Evolutionary conservation across 176 grass and related monocot genomes (phyloP), one percentile per base, ranked within the genome.

Genomic region (Hyparrhenia diplandra): DNA sequence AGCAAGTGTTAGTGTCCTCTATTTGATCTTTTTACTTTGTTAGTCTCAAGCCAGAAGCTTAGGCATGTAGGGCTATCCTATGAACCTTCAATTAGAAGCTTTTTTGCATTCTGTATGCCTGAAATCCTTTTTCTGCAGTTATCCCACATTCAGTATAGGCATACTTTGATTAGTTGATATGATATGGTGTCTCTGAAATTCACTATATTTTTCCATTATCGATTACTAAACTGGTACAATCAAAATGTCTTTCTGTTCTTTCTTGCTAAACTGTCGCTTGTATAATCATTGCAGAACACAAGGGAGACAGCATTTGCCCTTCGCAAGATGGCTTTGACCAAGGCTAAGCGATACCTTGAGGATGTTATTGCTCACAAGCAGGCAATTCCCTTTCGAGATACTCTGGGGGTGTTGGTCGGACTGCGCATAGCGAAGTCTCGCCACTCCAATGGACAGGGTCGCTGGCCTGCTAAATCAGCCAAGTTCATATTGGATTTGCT

Each of bases 351-450:
- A 49, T 97, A 97, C 67, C 89, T 94, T 80, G 89, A 97, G 62
- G 94, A 97, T 86, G 94, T 97, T 57, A 88, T 94, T 21, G 89
- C 85, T 40, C 94, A 97, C 87, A 94, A 97, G 89, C 92, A 97
- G 46, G 94, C 92, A 9, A 97, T 94, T 71, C 94, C 94, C 71
- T 94, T 97, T 83, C 29, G 17, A 89, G 94, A 35, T 97, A 85
- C 80, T 97, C 85, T 23, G 5, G 91, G 46, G 94, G 92, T 58
- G 94, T 97, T 46, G 94, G 94, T 8, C 87, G n/a, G 63, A 97
- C 94, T 10, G 94, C 91, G 9, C 94, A 97, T n/a, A 80, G 94
- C 69, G 77, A 97, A 97, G 75, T 77, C 64, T 32, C 82, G 76
- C 20, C 91, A 94, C 5, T 85, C 94, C n/a, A 97, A 97, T 67